Conservation (phyloP, 2,329 filamentous ascomycete genomes). For the Hymenotorrendiella dingleyae region DNA sequence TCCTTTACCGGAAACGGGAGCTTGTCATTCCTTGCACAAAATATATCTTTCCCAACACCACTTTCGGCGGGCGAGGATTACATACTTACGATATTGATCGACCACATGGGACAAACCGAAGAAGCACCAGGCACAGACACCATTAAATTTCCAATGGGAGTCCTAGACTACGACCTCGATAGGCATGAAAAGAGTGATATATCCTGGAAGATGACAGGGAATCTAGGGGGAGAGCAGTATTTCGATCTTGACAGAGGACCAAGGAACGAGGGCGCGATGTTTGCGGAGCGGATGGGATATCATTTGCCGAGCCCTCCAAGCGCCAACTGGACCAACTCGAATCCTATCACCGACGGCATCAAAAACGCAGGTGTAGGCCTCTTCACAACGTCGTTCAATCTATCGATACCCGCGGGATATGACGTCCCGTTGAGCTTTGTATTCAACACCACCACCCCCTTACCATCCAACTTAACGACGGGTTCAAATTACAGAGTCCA, state of each 20-base stretch:
- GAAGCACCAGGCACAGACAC: slow-evolving; percentile 55
- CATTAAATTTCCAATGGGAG: slow-evolving; percentile 58
- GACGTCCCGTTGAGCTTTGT: slow-evolving; percentile 54
- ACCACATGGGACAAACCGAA: slow-evolving; percentile 67
- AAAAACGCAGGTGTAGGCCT: slow-evolving; percentile 46
- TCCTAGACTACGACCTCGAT: slow-evolving; percentile 54
- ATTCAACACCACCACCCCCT: slow-evolving; percentile 32
- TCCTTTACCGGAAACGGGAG: slow-evolving; percentile 50
- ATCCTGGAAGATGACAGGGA: slow-evolving; percentile 62
- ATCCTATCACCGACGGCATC: slow-evolving; percentile 32
- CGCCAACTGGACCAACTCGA: slow-evolving; percentile 37
- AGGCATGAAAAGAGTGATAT: slow-evolving; percentile 39
- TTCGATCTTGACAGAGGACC: slow-evolving; percentile 53
- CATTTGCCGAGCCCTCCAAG: slow-evolving; percentile 50
- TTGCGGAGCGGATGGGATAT: slow-evolving; percentile 55
- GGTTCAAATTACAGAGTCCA: slow-evolving; percentile 49
- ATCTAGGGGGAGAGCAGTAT: slow-evolving; percentile 60
- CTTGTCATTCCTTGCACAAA: slow-evolving; percentile 34
- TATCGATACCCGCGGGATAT: slow-evolving; percentile 47
- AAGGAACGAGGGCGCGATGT: slow-evolving; percentile 61
- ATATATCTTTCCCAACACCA: slow-evolving; percentile 48
- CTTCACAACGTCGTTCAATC: slow-evolving; percentile 47
- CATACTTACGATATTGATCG: slow-evolving; percentile 63
- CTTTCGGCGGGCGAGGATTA: slow-evolving; percentile 50
- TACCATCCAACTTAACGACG: slow-evolving; percentile 22